Evolutionary conservation across 306 rosid species (phyloP).

Genomic region (Prunus kanzakura): DNA sequence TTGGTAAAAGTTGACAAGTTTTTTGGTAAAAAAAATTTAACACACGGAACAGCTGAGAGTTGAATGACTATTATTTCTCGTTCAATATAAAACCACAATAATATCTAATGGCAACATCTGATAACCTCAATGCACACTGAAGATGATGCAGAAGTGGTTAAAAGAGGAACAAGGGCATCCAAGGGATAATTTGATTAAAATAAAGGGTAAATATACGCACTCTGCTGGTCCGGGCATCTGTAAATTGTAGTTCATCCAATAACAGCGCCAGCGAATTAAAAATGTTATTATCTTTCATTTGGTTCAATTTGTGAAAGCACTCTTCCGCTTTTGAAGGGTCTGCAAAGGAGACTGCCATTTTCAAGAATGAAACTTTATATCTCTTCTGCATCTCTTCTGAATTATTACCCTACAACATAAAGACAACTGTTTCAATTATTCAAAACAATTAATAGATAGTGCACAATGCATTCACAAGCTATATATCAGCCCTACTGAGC

Average conservation of each 20-base stretch:
- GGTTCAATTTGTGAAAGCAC: conserved; percentile 62
- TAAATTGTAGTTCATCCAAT: conserved; percentile 49
- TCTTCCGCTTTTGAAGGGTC: conserved; percentile 76
- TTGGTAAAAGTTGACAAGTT: background rate
- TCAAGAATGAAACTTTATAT: conserved; percentile 43
- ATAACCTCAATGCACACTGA: background rate
- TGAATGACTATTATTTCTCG: background rate
- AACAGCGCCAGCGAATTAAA: conserved; percentile 58
- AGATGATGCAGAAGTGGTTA: background rate
- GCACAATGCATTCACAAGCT: background rate
- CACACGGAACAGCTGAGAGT: background rate
- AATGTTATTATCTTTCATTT: conserved; percentile 64
- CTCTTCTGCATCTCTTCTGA: conserved; percentile 58
- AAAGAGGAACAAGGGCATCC: background rate
- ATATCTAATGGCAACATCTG: background rate
- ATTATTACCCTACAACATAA: conserved; percentile 55
- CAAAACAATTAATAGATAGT: conserved; percentile 1
- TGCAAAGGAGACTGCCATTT: conserved; percentile 67
- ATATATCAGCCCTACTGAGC: background rate
- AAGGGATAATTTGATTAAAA: background rate
- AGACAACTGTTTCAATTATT: conserved; percentile 10
- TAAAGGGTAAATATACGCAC: conserved; percentile 42
- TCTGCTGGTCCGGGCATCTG: conserved; percentile 38
- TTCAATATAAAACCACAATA: background rate
- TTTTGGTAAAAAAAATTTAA: background rate